Base-by-base conservation (phyloP, 75 land plant genomes). In the Pinus tabuliformis region DNA sequence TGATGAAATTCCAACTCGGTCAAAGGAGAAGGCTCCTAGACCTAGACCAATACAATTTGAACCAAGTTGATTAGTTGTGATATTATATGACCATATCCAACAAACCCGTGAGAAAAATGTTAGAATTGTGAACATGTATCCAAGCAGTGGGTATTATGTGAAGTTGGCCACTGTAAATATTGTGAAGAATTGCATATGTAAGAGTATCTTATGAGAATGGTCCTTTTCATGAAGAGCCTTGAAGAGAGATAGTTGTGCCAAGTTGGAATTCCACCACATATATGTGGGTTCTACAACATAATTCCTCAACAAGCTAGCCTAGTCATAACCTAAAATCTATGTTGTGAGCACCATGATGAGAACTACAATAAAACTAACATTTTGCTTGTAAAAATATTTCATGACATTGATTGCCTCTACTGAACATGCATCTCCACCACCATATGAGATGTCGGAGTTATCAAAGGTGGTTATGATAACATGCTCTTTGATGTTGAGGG, bases 51-150 rank as follows among this genome's bases (percentile, higher is more conserved):
- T 73, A 70, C 83, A 84, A 3, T 92, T 91, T 17, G 94, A 96
- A 14, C 99, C 99, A 39, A 96, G 58, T 77, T 93, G 99, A 57
- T 93, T 92, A 12, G 99, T 94, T 6, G 87, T 90, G 59, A 96
- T 81, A 45, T 76, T 88, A 26, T 79, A 45, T 14, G 97, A 92
- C 92, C 92, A 93, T 39, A 73, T 88, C 91, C 92, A 96, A 74
- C 99, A 96, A 0, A 93, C 86, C 92, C 91, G 90, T 26, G 99
- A 96, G 81, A 96, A 86, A 77, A 89, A 89, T 24, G 94, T 83
- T 14, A 96, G 58, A 6, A 88, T 83, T 24, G 86, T 87, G 78
- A 93, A 87, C 12, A 96, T 77, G 60, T 96, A 96, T n/a, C 97
- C 94, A 5, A 94, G 99, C 24, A 96, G 30, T 3, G 84, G 62